Evolutionary conservation across 805 yeast species (phyloP), one percentile per base, ranked within the genome.

Genomic region (Nakazawaea holstii): DNA sequence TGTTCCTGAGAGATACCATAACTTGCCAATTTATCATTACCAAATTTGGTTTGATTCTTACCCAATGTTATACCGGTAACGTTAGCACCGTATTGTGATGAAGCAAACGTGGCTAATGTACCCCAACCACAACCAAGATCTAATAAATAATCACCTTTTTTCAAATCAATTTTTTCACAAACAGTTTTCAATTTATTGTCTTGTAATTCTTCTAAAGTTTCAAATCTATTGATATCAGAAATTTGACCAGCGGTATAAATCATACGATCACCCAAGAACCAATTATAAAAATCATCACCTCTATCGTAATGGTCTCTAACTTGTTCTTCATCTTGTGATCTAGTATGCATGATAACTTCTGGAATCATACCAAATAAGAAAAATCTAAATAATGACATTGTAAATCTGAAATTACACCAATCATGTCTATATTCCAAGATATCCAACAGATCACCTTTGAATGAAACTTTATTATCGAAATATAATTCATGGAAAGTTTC

Each of bases 111-210:
- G 41, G 95, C 89, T 61, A 91, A 75, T 44, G 97, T 86, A 62
- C 97, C 97, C 97, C 97, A 89, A 57, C 97, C 97, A 68, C 96
- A 89, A 53, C 97, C 97, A 50, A 89, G 70, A 61, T 89, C 97
- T 51, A 89, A 79, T 64, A 88, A 72, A 52, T 70, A 71, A 55
- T 89, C 96, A 57, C 88, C 94, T 55, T 77, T 59, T 60, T 82
- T 61, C 57, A 89, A 73, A 51, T 77, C 86, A 54, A 88, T 83
- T 72, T 89, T 89, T 67, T 87, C 95, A 64, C 95, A 90, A 46
- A 89, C 95, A 59, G 84, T 70, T 61, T 87, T 84, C 65, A 89
- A 74, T 70, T 90, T 89, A 75, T 89, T 89, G 70, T 89, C 97
- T 73, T 90, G 97, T 61, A 90, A 61, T 61, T 82, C 72, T 67